A percentile compares a stretch with the other conserved stretches of the same genome.
phyloP scores from a whole-genome alignment of 148 eudicot species.

The Amaranthus cruentus region DNA sequence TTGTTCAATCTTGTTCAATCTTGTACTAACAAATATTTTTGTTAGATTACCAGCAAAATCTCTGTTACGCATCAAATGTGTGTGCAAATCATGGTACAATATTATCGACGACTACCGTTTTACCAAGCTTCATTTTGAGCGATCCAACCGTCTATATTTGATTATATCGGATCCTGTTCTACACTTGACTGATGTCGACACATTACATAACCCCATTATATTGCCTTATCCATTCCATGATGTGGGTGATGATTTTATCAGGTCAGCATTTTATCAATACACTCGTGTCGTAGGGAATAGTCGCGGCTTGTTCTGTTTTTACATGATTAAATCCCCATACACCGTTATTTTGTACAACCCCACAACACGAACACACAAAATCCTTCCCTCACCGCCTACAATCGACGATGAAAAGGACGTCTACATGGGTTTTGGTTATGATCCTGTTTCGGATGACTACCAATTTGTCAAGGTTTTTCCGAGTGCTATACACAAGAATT shows the following conservation, averaged over 20 bases:
- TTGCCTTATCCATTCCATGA: neutral
- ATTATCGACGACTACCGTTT: neutral
- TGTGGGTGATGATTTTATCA: neutral
- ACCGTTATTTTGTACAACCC: neutral
- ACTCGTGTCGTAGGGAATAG: neutral
- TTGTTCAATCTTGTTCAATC: too few relatives aligned
- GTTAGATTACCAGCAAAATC: neutral
- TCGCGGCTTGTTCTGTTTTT: neutral
- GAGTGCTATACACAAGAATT: neutral
- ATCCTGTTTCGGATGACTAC: slow-evolving; percentile 7
- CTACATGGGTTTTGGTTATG: slow-evolving; percentile 9
- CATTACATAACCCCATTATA: neutral
- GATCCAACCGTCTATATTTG: neutral
- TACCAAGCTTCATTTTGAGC: neutral
- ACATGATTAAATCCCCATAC: neutral
- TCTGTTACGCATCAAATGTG: neutral
- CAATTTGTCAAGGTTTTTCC: slow-evolving; percentile 16
- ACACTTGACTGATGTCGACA: neutral
- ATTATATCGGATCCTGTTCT: neutral
- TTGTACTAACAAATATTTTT: neutral
- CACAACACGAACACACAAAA: slow-evolving; percentile 5
- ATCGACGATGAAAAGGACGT: neutral
- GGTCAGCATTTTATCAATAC: too few relatives aligned
- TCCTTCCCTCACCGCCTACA: neutral
- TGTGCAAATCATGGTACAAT: slow-evolving; percentile 3